Base-by-base conservation (phyloP, 2,329 filamentous ascomycete species). In the Colletotrichum trifolii region DNA sequence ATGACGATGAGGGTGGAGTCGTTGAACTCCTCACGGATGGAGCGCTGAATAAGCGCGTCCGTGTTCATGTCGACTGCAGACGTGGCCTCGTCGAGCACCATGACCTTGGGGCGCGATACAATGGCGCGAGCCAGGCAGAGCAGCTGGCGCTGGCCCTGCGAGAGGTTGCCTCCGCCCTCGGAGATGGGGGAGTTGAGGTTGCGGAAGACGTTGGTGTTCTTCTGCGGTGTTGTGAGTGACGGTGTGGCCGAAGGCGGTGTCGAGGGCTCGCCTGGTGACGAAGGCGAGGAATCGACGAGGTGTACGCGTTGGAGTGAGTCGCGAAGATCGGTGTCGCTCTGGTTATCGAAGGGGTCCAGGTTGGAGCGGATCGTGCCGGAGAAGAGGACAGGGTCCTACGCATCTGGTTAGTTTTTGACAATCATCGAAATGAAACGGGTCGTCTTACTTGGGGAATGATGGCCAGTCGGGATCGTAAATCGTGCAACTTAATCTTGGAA, bases 61-160 rank as follows among this genome's bases (percentile, higher is more conserved):
- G 91, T 94, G 45, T 84, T 81, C 89, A 93, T 92, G 74, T 94
- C 91, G 2, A 94, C 91, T 0, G 91, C 91, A 3, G 87, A 90
- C 0, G 92, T 95, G 0, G 92, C 91, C 78, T 94, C 91, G 73
- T 95, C 91, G 1, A 94, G 84, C 2, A 94, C 87, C 86, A 95
- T 91, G 70, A 95, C 88, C 73, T 91, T 90, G 3, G 91, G 91
- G 0, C 89, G 84, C 0, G 87, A 84, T 33, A 93, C 87, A 69
- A 93, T 92, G 54, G 89, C 91, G 54, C 88, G 88, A 1, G 91
- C 91, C 4, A 93, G 86, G 71, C 90, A 93, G 42, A 94, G 84
- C 0, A 93, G 87, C 75, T 94, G 91, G 3, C 91, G 85, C 75
- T 94, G 91, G 35, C 91, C 91, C 73, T 93, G 91, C 0, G 89